Base-by-base conservation (phyloP, 2,329 filamentous ascomycete species). In the Colletotrichum cereale region DNA sequence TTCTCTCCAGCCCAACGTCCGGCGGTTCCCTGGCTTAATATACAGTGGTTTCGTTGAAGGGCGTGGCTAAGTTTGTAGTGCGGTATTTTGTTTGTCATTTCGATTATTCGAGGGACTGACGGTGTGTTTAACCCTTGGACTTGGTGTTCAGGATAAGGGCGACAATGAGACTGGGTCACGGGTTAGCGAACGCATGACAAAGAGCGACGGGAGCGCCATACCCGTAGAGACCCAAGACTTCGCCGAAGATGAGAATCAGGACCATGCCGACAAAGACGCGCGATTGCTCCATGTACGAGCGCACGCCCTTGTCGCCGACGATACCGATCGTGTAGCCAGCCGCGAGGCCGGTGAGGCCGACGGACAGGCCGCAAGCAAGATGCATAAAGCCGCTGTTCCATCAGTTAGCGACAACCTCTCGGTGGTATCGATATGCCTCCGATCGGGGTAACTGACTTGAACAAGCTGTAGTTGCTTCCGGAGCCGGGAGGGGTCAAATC, bases 251-350 rank as follows among this genome's bases (percentile, higher is more conserved):
- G 74, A 98, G 88, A 76, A 98, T 98, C 78, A 99, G 85, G 57
- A 99, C 96, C 96, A 98, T 98, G 82, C 96, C 96, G 61, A 99
- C 96, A 77, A 98, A 99, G 75, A 99, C 93, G 74, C 96, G 90
- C 61, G 93, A 97, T 83, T 99, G 96, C 78, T 94, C 90, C 95
- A 99, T 97, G 85, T 97, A 98, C 68, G 95, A 91, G 77, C 96
- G 91, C 64, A 98, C 96, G 73, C 96, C 95, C 84, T 91, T 92
- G 84, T 99, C 97, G 75, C 96, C 96, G 29, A 99, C 96, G 73
- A 97, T 90, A 66, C 96, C 96, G 82, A 99, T 99, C 71, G 95
- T 94, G 84, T 98, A 99, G 65, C 96, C 96, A 72, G 96, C 96
- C 40, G 96, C 95, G 63, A 98, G 88, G 77, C 96, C 96, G 5